A percentile compares a stretch with the other conserved stretches of the same genome.
Conservation (phyloP, 495 filamentous ascomycete genomes). For the Evansstolkia leycettana region DNA sequence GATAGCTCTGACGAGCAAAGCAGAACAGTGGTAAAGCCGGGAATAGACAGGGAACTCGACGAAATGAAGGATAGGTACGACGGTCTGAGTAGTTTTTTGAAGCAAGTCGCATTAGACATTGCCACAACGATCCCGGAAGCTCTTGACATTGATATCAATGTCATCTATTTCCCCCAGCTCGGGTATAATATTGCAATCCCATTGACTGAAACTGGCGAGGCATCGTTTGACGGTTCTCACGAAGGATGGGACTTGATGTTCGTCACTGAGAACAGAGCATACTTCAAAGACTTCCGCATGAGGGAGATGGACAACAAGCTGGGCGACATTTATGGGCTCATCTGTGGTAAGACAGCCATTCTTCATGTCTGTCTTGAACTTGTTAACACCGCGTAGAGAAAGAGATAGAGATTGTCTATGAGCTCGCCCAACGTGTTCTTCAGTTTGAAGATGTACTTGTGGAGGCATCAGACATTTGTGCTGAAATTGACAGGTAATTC, state of each 20-base stretch:
- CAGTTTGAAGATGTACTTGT: conserved; percentile 56
- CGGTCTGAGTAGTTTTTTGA: conserved; percentile 62
- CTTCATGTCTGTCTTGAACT: neutral
- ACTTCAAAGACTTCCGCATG: conserved; percentile 86
- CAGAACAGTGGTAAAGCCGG: conserved; percentile 58
- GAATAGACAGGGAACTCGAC: conserved; percentile 68
- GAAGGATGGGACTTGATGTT: conserved; percentile 70
- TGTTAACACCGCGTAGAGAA: conserved; percentile 42
- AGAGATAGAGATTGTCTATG: conserved; percentile 82
- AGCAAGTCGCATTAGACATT: conserved; percentile 49
- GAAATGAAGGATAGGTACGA: conserved; percentile 64
- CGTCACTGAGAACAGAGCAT: conserved; percentile 54
- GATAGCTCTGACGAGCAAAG: conserved; percentile 61
- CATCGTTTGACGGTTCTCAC: conserved; percentile 52
- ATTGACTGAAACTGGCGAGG: conserved; percentile 45
- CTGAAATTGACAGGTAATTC: conserved; percentile 70
- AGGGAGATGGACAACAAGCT: conserved; percentile 67
- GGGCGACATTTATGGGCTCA: conserved; percentile 74
- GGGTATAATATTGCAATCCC: conserved; percentile 78
- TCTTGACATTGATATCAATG: conserved; percentile 53
- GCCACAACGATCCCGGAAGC: conserved; percentile 47
- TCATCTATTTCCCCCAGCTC: conserved; percentile 81
- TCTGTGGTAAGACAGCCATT: conserved; percentile 50
- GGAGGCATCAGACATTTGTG: conserved; percentile 60
- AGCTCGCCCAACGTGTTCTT: conserved; percentile 60